Conservation (phyloP, 2,329 filamentous ascomycete genomes). For the Botrytis porri region DNA sequence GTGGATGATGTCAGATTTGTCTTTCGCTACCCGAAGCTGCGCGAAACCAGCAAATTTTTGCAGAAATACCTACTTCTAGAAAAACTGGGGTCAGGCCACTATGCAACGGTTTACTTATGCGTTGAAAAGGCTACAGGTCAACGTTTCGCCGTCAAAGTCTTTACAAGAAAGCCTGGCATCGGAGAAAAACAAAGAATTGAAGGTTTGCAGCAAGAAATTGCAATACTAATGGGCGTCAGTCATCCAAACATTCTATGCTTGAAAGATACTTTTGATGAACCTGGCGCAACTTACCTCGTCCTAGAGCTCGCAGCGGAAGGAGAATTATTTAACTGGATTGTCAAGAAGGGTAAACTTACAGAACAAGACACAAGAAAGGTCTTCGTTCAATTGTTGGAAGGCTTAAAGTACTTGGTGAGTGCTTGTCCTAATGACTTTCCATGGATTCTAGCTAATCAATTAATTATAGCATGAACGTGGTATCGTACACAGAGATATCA, state of each 20-base stretch:
- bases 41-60: constrained; percentile 72
- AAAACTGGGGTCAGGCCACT: constrained; percentile 90
- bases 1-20: constrained; percentile 79
- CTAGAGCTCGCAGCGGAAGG: constrained; percentile 88
- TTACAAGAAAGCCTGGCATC: constrained; percentile 78
- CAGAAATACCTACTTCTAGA: constrained; percentile 84
- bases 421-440: background rate
- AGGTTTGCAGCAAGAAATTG: constrained; percentile 90
- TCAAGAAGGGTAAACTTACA: constrained; percentile 82
- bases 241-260: constrained; percentile 90
- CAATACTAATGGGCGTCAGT: constrained; percentile 93
- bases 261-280: constrained; percentile 92
- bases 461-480: constrained; percentile 80
- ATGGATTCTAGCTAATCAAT: constrained; percentile 34
- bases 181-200: constrained; percentile 83
- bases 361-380: constrained; percentile 83
- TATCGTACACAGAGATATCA: constrained; percentile 93
- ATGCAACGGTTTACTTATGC: constrained; percentile 89
- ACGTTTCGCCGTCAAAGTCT: constrained; percentile 90
- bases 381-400: constrained; percentile 88
- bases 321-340: constrained; percentile 93
- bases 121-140: constrained; percentile 80
- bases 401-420: constrained; percentile 88
- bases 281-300: constrained; percentile 85
- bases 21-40: constrained; percentile 80